phyloP scores from a whole-genome alignment of 2,329 filamentous ascomycete genomes.

The Cladosporium oxysporum region DNA sequence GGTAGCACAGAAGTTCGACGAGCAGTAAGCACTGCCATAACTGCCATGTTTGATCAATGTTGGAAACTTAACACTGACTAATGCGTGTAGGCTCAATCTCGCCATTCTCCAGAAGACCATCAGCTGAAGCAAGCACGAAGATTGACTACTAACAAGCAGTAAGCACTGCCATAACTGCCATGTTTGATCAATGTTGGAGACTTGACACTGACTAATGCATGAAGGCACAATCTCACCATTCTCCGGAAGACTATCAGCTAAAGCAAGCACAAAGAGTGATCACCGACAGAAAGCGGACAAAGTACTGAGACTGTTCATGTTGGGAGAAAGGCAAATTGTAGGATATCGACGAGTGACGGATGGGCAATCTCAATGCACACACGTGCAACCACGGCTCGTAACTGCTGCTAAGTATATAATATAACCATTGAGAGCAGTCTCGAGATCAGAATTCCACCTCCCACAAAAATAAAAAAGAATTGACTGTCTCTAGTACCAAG shows the following conservation, averaged over 20 bases:
- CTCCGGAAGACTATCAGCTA: conserved; percentile 22
- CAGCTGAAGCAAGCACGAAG: too few relatives aligned
- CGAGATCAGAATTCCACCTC: neutral
- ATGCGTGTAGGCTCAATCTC: conserved; percentile 18
- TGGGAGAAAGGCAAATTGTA: neutral
- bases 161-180: too few relatives aligned
- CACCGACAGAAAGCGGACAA: neutral
- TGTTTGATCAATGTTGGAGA: neutral
- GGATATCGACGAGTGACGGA: neutral
- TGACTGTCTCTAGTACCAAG: neutral
- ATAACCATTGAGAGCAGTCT: neutral
- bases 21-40: conserved; percentile 20
- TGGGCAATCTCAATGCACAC: neutral
- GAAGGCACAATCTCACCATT: conserved; percentile 21
- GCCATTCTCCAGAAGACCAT: conserved; percentile 24
- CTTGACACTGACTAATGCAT: neutral
- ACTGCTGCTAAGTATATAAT: neutral
- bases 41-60: too few relatives aligned
- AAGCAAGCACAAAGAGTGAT: neutral
- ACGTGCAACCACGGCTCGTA: neutral
- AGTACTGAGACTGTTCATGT: neutral
- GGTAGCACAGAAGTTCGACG: conserved; percentile 35
- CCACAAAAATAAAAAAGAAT: neutral
- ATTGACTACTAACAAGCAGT: too few relatives aligned
- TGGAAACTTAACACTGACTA: too few relatives aligned